Percentiles rank a stretch among this genome's conserved stretches.
These are phyloP conservation scores for Lenwebbia sp. DNA, from an alignment of 345 rosid species.

Conservation along the genomic window DNA sequence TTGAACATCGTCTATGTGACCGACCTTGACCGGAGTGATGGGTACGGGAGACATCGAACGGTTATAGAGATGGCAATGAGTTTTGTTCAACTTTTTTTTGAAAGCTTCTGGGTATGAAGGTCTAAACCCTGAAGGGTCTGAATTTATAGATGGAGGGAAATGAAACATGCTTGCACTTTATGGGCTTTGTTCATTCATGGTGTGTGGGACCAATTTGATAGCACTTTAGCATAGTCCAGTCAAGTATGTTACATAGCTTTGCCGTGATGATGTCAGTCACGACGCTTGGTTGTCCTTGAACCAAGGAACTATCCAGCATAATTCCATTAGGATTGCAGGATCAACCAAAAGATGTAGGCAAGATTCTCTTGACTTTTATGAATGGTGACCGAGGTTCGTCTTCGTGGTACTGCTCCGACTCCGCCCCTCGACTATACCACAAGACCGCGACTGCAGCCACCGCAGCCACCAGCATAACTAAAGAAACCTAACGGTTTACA, in stretches of 20 bases:
- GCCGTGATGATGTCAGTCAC: neutral
- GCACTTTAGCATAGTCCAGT: slow-evolving; percentile 1
- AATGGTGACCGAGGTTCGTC: neutral
- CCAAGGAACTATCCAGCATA: neutral
- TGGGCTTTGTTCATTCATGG: neutral
- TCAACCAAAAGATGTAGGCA: neutral
- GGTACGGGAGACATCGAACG: slow-evolving; percentile 55
- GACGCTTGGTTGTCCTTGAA: neutral
- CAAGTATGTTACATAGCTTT: neutral
- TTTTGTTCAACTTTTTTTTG: neutral
- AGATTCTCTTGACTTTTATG: neutral
- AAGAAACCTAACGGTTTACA: neutral
- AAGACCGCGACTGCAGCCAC: neutral
- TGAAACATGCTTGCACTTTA: neutral
- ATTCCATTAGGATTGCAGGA: neutral
- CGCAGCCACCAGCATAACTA: neutral
- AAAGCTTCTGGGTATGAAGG: slow-evolving; percentile 1
- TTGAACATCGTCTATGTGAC: slow-evolving; percentile 84
- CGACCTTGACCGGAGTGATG: slow-evolving; percentile 43
- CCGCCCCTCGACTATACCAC: neutral
- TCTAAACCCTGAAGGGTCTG: neutral
- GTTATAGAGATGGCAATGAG: neutral
- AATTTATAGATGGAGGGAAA: slow-evolving; percentile 19
- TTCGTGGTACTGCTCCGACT: neutral
- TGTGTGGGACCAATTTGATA: neutral